Percentiles rank a stretch among this genome's conserved stretches.
These are phyloP conservation scores for Otatea glauca DNA, from an alignment of 176 grass and related monocot genomes.

Conservation along the genomic window DNA sequence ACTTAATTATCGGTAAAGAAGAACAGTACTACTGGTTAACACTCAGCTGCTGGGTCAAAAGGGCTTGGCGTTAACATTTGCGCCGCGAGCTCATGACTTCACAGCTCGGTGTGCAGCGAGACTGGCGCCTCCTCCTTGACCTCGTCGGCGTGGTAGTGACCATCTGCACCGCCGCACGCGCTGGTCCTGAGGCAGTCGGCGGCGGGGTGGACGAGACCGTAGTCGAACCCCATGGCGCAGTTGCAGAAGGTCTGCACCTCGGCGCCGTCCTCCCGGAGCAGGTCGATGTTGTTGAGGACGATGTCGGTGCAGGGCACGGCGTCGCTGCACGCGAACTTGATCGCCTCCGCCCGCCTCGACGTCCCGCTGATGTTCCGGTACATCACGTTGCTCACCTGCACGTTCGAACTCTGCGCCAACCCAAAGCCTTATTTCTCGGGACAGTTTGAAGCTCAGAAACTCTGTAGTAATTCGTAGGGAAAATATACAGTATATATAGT, in stretches of 20 bases:
- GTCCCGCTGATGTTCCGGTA: constrained; percentile 80
- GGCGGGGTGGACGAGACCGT: constrained; percentile 61
- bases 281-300: constrained; percentile 73
- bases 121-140: background rate
- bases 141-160: background rate
- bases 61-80: background rate
- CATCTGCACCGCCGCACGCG: constrained; percentile 36
- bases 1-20: background rate
- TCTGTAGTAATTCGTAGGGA: no score
- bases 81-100: background rate
- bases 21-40: no score
- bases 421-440: background rate
- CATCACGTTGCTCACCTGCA: constrained; percentile 59
- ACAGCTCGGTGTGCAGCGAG: constrained; percentile 43
- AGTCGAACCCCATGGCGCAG: constrained; percentile 67
- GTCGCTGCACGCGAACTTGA: constrained; percentile 87
- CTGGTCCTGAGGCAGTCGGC: constrained; percentile 73
- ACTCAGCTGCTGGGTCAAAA: background rate
- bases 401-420: constrained; percentile 45
- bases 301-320: constrained; percentile 73
- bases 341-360: constrained; percentile 54
- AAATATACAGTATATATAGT: no score
- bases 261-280: constrained; percentile 48
- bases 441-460: background rate
- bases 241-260: constrained; percentile 77